Base-by-base conservation (phyloP, 2,329 filamentous ascomycete genomes). In the Sarocladium kiliense region DNA sequence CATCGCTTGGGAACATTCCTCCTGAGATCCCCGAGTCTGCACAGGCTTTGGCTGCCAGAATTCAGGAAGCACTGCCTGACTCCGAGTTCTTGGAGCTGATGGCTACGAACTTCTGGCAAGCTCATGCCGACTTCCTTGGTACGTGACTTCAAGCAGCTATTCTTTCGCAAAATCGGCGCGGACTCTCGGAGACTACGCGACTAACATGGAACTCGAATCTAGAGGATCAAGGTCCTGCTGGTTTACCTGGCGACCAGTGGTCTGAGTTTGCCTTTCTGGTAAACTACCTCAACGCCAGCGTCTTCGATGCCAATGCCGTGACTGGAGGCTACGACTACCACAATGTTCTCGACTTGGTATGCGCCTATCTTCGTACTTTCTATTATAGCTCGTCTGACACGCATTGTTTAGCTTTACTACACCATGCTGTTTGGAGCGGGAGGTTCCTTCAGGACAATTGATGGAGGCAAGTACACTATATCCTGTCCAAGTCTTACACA, bases 221-320 rank as follows among this genome's bases (percentile, higher is more conserved):
- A 53, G 49, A 53, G 21, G 34, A 54, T 34, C 3, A 26, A 25
- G 74, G 74, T 1, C 62, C 73, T 1, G 64, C 62, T 16, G 73
- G 71, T 7, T 61, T 72, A 4, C 80, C 79, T 2, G 77, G 84
- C 18, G 85, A 87, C 63, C 72, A 80, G 53, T 88, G 81, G 77
- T 86, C 83, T 12, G 85, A 87, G 60, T 81, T 82, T 21, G 80
- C 75, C 1, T 88, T 84, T 60, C 69, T 87, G 55, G 76, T 77
- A 18, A 83, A 87, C 63, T 76, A 79, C 30, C 73, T 87, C 10
- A 76, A 77, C 14, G 74, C 74, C 14, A 73, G 69, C 37, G 68
- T 78, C 11, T 82, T 84, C 61, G 76, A 78, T 60, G 82, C 78
- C 1, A 80, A 86, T 59, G 55, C 62, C 6, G 55, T 66, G 11